Conservation (phyloP, 805 yeast genomes). For the Cyberlindnera euphorbiiphila region DNA sequence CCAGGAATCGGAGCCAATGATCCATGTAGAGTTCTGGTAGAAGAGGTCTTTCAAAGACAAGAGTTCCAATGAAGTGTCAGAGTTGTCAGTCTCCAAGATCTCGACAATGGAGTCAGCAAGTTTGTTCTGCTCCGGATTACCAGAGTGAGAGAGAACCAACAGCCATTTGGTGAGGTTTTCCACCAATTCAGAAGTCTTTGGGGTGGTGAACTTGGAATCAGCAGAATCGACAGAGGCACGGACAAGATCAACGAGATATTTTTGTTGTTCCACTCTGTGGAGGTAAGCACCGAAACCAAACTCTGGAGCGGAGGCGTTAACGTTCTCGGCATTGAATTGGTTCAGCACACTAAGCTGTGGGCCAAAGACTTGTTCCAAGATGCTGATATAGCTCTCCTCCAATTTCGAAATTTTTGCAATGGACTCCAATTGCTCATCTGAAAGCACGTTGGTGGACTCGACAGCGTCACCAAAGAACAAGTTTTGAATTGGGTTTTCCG, state of each 20-base stretch:
- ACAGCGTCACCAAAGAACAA: conserved; percentile 49
- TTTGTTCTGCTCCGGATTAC: conserved; percentile 11
- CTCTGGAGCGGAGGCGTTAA: conserved; percentile 67
- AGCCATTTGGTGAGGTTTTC: conserved; percentile 70
- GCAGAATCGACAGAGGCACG: conserved; percentile 28
- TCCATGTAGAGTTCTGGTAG: conserved; percentile 59
- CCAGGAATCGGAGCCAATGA: conserved; percentile 94
- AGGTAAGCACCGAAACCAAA: conserved; percentile 80
- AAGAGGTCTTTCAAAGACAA: conserved; percentile 45
- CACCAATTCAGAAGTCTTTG: conserved; percentile 44
- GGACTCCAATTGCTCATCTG: conserved; percentile 19
- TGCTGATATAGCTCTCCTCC: conserved; percentile 75
- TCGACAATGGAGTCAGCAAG: conserved; percentile 31
- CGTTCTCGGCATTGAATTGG: conserved; percentile 42
- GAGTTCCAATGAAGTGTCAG: conserved; percentile 42
- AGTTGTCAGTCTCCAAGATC: conserved; percentile 37
- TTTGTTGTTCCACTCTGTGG: conserved; percentile 48
- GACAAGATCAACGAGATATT: conserved; percentile 27
- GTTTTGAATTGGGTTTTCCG: conserved; percentile 57
- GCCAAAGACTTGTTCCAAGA: conserved; percentile 65
- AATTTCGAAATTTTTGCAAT: conserved; percentile 46
- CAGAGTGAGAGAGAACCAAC: conserved; percentile 42
- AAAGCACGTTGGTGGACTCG: conserved; percentile 10
- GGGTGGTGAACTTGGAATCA: conserved; percentile 35
- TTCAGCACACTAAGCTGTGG: conserved; percentile 57